Evolutionary conservation across 352 stramenopile genomes (phyloP).

Genomic region (Phytophthora megakarya): DNA sequence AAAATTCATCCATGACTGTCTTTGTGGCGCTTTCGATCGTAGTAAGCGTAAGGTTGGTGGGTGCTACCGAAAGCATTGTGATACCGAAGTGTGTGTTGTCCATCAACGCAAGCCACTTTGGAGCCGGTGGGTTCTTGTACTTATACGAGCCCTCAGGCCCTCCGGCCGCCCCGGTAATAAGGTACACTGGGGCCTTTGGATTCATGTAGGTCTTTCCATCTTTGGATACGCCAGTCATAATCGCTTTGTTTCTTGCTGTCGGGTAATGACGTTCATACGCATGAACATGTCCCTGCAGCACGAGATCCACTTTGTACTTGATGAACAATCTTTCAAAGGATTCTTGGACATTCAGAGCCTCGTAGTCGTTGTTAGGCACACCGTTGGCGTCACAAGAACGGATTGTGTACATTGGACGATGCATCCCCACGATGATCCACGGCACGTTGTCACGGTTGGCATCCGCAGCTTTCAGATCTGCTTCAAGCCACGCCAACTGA

Average conservation of each 20-base stretch:
- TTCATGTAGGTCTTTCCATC: slow-evolving; percentile 43
- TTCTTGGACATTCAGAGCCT: slow-evolving; percentile 40
- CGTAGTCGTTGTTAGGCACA: slow-evolving; percentile 14
- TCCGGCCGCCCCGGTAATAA: slow-evolving; percentile 47
- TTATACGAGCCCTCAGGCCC: slow-evolving; percentile 37
- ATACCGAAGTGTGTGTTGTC: slow-evolving; percentile 41
- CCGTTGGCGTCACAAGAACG: slow-evolving; percentile 31
- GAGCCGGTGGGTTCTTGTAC: slow-evolving; percentile 9
- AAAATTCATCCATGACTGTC: slow-evolving; percentile 37
- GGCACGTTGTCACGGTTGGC: slow-evolving; percentile 46
- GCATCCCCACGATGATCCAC: slow-evolving; percentile 62
- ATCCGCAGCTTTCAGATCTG: slow-evolving; percentile 48
- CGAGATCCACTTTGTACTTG: slow-evolving; percentile 63
- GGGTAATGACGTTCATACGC: slow-evolving; percentile 55
- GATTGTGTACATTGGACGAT: slow-evolving; percentile 55
- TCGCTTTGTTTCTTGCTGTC: slow-evolving; percentile 28
- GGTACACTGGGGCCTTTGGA: slow-evolving; percentile 54
- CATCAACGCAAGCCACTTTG: slow-evolving; percentile 33
- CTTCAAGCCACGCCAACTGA: slow-evolving; percentile 58
- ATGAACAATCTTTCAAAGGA: slow-evolving; percentile 63
- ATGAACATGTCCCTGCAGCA: slow-evolving; percentile 55
- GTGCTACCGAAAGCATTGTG: slow-evolving; percentile 31
- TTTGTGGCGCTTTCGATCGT: slow-evolving; percentile 27
- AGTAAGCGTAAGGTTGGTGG: slow-evolving; percentile 34
- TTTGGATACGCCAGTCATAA: slow-evolving; percentile 46